These are phyloP conservation scores for Vitis hybrid DNA, from an alignment of 177 flowering plant genomes.

Conservation along the genomic window DNA sequence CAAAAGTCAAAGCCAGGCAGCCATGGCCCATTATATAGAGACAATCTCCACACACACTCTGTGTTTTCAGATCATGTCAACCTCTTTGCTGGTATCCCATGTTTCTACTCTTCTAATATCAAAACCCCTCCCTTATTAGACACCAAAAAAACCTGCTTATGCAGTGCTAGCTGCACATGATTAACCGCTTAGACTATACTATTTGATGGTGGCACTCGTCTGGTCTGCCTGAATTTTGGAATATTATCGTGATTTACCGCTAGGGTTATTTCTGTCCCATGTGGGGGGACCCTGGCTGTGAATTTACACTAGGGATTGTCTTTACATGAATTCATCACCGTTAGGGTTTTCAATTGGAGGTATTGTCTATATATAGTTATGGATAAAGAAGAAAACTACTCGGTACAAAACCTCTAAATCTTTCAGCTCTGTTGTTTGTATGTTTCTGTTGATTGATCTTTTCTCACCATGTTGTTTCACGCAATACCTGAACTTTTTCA, in stretches of 20 bases:
- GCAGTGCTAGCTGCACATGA: too few species aligned
- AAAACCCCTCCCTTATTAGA: not conserved
- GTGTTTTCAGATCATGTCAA: not conserved
- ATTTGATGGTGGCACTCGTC: too few species aligned
- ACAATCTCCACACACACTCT: slow-evolving; percentile 2
- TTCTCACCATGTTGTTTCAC: slow-evolving; percentile 27
- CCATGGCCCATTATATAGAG: slow-evolving; percentile 9
- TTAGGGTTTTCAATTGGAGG: slow-evolving; percentile 14
- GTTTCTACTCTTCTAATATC: slow-evolving; percentile 5
- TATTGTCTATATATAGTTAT: slow-evolving; percentile 25
- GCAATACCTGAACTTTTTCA: slow-evolving; percentile 24
- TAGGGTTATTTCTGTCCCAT: slow-evolving; percentile 1
- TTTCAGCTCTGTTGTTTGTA: slow-evolving; percentile 7
- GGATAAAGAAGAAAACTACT: slow-evolving; percentile 65
- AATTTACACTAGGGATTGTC: slow-evolving; percentile 15
- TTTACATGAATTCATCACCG: slow-evolving; percentile 11
- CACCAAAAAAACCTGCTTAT: too few species aligned
- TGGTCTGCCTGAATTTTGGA: too few species aligned
- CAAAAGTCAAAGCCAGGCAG: slow-evolving; percentile 19
- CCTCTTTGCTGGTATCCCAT: slow-evolving; percentile 6
- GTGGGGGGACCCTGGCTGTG: slow-evolving; percentile 16
- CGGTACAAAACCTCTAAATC: slow-evolving; percentile 34
- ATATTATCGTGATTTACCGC: not conserved
- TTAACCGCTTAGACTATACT: too few species aligned
- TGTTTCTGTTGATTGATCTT: slow-evolving; percentile 9